A percentile compares a stretch with the other conserved stretches of the same genome.
phyloP scores from a whole-genome alignment of 129 eudicot species.

The Ambrosia artemisiifolia region DNA sequence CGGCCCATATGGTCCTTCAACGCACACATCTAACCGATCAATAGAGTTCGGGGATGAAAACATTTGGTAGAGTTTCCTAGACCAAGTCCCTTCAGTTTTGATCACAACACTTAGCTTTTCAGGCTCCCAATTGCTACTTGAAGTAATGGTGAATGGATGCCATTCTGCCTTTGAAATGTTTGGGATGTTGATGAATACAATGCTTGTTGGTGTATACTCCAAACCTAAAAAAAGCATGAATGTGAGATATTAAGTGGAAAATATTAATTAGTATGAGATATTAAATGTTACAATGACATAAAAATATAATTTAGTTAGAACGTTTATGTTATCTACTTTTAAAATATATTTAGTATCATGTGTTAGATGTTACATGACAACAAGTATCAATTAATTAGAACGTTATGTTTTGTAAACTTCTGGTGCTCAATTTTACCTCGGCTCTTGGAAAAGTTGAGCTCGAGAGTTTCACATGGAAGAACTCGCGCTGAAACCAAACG shows the following conservation, averaged over 20 bases:
- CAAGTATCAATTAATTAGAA: too few relatives aligned
- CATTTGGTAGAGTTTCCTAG: slow-evolving; percentile 53
- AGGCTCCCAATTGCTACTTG: slow-evolving; percentile 68
- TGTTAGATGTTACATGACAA: neutral
- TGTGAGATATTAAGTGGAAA: neutral
- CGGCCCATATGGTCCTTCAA: slow-evolving; percentile 97
- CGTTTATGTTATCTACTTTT: neutral
- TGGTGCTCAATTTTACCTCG: slow-evolving; percentile 28
- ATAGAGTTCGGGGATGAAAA: slow-evolving; percentile 53
- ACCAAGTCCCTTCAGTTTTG: slow-evolving; percentile 85
- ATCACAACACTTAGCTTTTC: slow-evolving; percentile 71
- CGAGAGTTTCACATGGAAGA: slow-evolving; percentile 60
- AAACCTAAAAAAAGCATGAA: slow-evolving; percentile 31
- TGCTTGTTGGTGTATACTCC: slow-evolving; percentile 70
- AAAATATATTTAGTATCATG: too few relatives aligned
- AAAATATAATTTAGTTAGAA: too few relatives aligned
- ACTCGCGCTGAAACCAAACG: slow-evolving; percentile 61
- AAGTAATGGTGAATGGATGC: slow-evolving; percentile 88
- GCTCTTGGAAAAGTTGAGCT: slow-evolving; percentile 70
- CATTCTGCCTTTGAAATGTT: slow-evolving; percentile 89
- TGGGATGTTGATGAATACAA: slow-evolving; percentile 67
- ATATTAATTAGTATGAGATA: neutral
- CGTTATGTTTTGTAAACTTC: neutral
- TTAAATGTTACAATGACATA: neutral
- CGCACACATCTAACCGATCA: slow-evolving; percentile 50